Base-by-base conservation (phyloP, 2,329 filamentous ascomycete genomes). In the Zasmidium citrigriseum region DNA sequence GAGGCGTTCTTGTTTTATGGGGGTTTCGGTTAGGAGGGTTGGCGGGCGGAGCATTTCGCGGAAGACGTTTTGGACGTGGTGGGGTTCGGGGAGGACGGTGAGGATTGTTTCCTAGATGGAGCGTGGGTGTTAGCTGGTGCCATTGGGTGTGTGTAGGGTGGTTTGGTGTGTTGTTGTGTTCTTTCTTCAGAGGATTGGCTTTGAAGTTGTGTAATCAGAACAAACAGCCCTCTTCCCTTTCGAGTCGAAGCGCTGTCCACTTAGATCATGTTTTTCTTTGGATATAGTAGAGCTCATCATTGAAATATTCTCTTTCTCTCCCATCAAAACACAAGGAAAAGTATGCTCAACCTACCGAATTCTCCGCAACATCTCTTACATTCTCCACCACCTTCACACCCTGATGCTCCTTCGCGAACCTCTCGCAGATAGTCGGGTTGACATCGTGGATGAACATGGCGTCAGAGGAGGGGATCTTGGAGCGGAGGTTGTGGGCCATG, bases 31-130 rank as follows among this genome's bases (percentile, higher is more conserved):
- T 5, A 82, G 78, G 4, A 87, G 79, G 4, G 75, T 78, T 7
- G 82, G 78, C 2, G 82, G 78, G 48, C 84, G 81, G 46, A 96
- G 80, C 72, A 98, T 92, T 55, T 88, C 83, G 48, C 85, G 79
- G 75, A 92, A 97, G 41, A 96, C 91, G 52, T 84, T 83, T 71
- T 89, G 89, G 57, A 98, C 93, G 72, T 98, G 93, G 24, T 88
- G 83, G 1, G 93, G 91, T 68, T 96, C 91, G 0, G 95, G 95
- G 1, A 99, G 84, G 59, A 91, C 92, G 12, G 93, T 96, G 56
- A 99, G 86, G 62, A 96, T 86, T 25, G 86, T 89, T 77, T 93
- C 88, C 93, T 97, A 27, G n/a, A n/a, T 18, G 20, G 27, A 49
- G 18, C 34, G 53, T 21, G 11, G 7, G 38, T 38, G 38, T 55